Evolutionary conservation across 345 rosid genomes (phyloP).

Genomic region (Erucastrum elatum): DNA sequence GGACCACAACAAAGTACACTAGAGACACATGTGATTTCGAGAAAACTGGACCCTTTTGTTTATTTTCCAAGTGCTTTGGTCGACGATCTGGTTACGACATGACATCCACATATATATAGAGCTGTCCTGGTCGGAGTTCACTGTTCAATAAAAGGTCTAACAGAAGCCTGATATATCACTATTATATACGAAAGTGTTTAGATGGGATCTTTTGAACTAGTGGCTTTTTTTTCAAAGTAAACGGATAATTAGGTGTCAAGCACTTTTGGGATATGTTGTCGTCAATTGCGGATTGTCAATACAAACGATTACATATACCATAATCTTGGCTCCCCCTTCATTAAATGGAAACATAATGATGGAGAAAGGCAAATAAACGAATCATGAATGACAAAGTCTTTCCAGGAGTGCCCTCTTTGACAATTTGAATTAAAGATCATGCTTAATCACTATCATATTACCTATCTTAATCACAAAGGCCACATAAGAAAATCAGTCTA

Average conservation of each 20-base stretch:
- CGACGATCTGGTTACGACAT: constrained; percentile 34
- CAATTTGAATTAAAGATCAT: constrained; percentile 36
- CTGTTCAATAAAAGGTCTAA: constrained; percentile 21
- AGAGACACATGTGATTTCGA: constrained; percentile 26
- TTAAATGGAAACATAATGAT: constrained; percentile 28
- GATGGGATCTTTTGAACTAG: constrained; percentile 1
- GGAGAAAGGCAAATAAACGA: constrained; percentile 14
- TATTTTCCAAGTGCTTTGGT: constrained; percentile 14
- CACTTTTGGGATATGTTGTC: not conserved
- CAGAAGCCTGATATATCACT: not conserved
- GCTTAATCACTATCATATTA: constrained; percentile 30
- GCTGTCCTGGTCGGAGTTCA: constrained; percentile 41
- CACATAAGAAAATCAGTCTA: not conserved
- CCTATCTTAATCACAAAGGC: constrained; percentile 31
- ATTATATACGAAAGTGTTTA: not conserved
- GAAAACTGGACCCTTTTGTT: constrained; percentile 29
- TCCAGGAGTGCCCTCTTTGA: constrained; percentile 33
- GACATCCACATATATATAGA: constrained; percentile 22
- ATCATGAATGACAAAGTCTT: constrained; percentile 28
- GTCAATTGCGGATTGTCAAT: not conserved
- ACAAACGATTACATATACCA: constrained; percentile 5
- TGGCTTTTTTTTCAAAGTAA: not conserved
- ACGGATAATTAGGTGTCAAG: not conserved
- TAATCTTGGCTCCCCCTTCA: not conserved
- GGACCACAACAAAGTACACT: constrained; percentile 31